Percentiles rank a stretch among this genome's conserved stretches.
phyloP scores from a whole-genome alignment of 2,329 filamentous ascomycete species.

The Penicillium sp. region DNA sequence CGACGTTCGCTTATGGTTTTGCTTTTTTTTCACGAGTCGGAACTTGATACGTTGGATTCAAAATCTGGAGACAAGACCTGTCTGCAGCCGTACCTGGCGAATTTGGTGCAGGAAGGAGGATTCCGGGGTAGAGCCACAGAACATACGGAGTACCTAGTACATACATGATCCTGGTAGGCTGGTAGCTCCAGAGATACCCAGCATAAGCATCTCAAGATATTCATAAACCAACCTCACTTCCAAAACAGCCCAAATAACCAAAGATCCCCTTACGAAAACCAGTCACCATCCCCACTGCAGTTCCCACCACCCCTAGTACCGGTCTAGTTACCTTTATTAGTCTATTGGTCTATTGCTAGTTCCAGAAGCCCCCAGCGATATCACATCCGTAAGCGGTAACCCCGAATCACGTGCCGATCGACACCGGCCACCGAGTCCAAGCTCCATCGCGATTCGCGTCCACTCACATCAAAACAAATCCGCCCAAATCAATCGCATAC shows the following conservation, averaged over 20 bases:
- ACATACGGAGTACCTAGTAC: too few relatives aligned
- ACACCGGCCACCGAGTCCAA: neutral
- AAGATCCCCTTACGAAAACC: neutral
- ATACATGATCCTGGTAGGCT: too few relatives aligned
- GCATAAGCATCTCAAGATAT: neutral
- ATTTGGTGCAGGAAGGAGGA: neutral
- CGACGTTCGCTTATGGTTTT: neutral
- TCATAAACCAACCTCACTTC: neutral
- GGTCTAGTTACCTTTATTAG: too few relatives aligned
- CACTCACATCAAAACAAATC: neutral
- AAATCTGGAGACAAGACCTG: neutral
- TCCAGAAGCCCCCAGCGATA: neutral
- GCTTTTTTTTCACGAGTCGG: neutral
- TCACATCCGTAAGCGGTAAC: conserved; percentile 6
- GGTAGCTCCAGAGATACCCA: neutral
- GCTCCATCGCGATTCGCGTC: too few relatives aligned
- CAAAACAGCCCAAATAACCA: neutral
- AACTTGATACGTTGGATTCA: conserved; percentile 1
- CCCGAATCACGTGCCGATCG: conserved; percentile 3
- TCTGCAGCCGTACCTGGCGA: neutral
- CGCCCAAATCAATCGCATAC: neutral
- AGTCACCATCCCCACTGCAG: neutral
- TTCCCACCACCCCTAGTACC: neutral
- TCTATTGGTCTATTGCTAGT: too few relatives aligned
- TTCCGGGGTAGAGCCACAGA: conserved; percentile 4